Evolutionary conservation across 1,139 yeast species (phyloP), one percentile per base, ranked within the genome.

Genomic region (Saccharomyces hybrid): DNA sequence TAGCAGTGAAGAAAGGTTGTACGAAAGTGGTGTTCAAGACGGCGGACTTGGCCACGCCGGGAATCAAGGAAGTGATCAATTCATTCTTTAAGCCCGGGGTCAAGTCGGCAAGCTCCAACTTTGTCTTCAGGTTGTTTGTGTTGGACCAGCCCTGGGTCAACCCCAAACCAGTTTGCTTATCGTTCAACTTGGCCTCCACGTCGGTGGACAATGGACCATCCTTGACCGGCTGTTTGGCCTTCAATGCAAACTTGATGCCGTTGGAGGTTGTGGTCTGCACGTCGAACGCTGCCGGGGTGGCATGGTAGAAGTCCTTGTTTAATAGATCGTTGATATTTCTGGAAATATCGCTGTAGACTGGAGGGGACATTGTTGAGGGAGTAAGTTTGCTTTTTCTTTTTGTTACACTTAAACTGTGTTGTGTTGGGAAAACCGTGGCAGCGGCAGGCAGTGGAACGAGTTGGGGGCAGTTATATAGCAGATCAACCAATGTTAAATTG

Each of bases 101-200:
- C 76, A 91, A 82, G 75, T 91, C 96, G 61, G 85, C 82, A 71
- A 91, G 80, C 79, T 91, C 97, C 67, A 93, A 81, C 82, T 90
- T 91, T 77, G 98, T 88, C 80, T 85, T 88, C 72, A 93, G 79
- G 62, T 87, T 81, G 75, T 91, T 91, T 74, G 95, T 87, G 67
- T 95, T 89, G 79, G 90, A 86, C 98, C 98, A 93, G 71, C 96
- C 96, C 79, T 93, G 98, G 66, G 97, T 89, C 72, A 93, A 79
- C 64, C 96, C 85, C 72, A 93, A 79, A 61, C 98, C 98, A 61
- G 95, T 80, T 62, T 91, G 82, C 81, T 90, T 89, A 83, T 93
- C 99, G 61, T 88, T 77, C 80, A 87, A 88, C 79, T 89, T 90
- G 68, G 96, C 89, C 76, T 93, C 99, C 60, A 93, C 79, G 68